Percentiles rank a stretch among this genome's conserved stretches.
These are phyloP conservation scores for Candolleomyces eurysporus DNA, from an alignment of 768 basidiomycete genomes.

Conservation along the genomic window DNA sequence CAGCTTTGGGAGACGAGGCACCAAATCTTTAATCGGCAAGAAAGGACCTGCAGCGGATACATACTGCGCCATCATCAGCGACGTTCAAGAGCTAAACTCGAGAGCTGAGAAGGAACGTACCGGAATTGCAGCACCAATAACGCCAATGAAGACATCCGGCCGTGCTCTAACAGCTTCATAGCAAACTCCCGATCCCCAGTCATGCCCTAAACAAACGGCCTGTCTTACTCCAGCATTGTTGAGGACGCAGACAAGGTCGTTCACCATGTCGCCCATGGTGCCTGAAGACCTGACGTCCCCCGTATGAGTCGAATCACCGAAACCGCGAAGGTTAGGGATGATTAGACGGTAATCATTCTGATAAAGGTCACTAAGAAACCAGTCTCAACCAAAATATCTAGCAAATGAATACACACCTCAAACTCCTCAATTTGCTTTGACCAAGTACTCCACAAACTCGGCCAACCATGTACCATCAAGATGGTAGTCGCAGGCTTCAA, in stretches of 20 bases:
- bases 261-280: constrained; percentile 57
- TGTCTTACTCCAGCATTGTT: constrained; percentile 44
- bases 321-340: constrained; percentile 66
- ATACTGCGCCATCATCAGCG: constrained; percentile 42
- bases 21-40: constrained; percentile 41
- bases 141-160: constrained; percentile 60
- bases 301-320: constrained; percentile 65
- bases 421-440: constrained; percentile 68
- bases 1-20: constrained; percentile 46
- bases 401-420: constrained; percentile 34
- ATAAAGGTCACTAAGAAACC: not conserved
- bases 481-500: constrained; percentile 41
- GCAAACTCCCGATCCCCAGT: constrained; percentile 71
- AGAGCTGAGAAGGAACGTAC: constrained; percentile 33
- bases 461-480: constrained; percentile 79
- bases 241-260: constrained; percentile 64
- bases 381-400: not conserved
- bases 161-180: constrained; percentile 67
- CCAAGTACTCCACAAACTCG: constrained; percentile 75
- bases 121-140: constrained; percentile 59
- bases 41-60: constrained; percentile 51
- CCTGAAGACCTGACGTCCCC: constrained; percentile 59
- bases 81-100: not conserved
- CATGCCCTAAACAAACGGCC: constrained; percentile 69
- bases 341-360: constrained; percentile 59